Evolutionary conservation across 768 basidiomycete species (phyloP), one percentile per base, ranked within the genome.

Genomic region (Mycena venus): DNA sequence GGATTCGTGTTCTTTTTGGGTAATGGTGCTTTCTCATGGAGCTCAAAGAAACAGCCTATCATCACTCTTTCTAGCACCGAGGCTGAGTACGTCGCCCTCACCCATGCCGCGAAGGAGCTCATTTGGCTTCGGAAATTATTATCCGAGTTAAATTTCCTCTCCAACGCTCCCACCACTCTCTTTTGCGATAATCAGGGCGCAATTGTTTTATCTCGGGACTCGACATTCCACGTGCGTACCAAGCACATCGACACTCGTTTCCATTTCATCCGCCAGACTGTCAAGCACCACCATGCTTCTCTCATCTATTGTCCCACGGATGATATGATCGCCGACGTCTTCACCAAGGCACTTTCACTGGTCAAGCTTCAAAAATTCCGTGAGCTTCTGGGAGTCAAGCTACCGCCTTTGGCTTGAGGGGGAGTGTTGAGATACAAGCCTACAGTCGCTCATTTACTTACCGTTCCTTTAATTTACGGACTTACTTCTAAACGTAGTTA

Each of bases 221-320:
- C 70, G n/a, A 75, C 75, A 9, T 79, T 76, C 64, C 84, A 85
- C 59, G 75, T 80, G 3, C 59, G 78, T 21, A 80, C 84, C 5
- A 86, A 85, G 72, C 85, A 86, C 76, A 85, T 86, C 55, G 82
- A 84, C 66, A 79, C 83, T 23, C 75, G 77, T 0, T 81, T 80
- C 69, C 84, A 86, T 74, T 83, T 81, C 61, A 80, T 85, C 44
- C 75, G 80, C 10, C 75, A 83, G 42, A 71, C 63, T 19, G 59
- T 85, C 25, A 70, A 80, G 21, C n/a, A 78, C 17, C 74, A 75
- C 17, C 75, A 36, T 4, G 68, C 74, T 69, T 11, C 21, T 7
- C 32, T 70, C 49, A 53, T 61, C 14, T 80, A 73, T 27, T 77
- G 72, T 42, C 79, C 82, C 2, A 84, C 83, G 15, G 60, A 58